Base-by-base conservation (phyloP, 73 alveolate genomes). In the Stentor coeruleus region DNA sequence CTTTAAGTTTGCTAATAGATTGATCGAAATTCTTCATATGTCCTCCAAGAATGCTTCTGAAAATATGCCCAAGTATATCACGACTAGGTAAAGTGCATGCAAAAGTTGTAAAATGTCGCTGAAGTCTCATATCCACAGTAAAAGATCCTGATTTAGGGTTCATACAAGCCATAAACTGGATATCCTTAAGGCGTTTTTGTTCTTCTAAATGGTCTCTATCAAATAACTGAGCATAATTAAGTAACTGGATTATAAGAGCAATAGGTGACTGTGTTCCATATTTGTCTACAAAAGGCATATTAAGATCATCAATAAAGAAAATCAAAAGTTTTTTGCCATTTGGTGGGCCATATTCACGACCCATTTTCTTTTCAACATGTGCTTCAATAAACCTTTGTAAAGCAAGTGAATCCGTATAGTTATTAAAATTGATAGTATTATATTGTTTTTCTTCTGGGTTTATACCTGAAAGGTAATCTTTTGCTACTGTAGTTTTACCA, bases 271-370 rank as follows among this genome's bases (percentile, higher is more conserved):
- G 98, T 59, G 99, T 97, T 91, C 99, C 99, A 83, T 96, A 98
- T 74, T 93, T 97, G 87, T 98, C 99, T 37, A 98, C 99, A 74
- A 93, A 95, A n/a, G 99, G 99, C 99, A 98, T 98, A 92, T 98
- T 98, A 87, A 98, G 80, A 83, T 98, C 99, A 88, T 98, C 99
- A 85, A 98, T 94, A 97, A 98, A 98, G 91, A 92, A 98, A 87
- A 98, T 97, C 66, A 49, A 49, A 74, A 98, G 89, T 74, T 88
- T 92, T 77, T 98, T 98, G 87, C 94, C 94, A 80, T 98, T 98
- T 66, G 99, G 98, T 75, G 99, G 99, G 39, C 99, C 99, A 86
- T 81, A 97, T 82, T 93, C 92, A 76, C 93, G 92, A 77, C 99
- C 99, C 55, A 98, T 89, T 88, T 97, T 94, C 96, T 94, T 96